Evolutionary conservation across 1,284 basidiomycete species (phyloP).

Genomic region (Dichomitus squalens): DNA sequence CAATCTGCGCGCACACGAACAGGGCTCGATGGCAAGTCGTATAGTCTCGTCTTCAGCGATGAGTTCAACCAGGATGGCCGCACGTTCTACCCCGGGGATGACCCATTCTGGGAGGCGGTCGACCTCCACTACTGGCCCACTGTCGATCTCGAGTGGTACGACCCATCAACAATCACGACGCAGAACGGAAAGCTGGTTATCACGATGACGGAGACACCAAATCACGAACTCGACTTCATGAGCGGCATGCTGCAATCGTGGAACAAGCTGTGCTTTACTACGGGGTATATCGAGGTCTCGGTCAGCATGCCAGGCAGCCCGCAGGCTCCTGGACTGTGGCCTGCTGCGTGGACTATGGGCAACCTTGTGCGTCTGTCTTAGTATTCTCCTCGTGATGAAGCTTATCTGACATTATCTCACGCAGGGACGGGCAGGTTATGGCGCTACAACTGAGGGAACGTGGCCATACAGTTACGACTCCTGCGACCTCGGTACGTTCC

Average conservation of each 20-base stretch:
- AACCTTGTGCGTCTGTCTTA: constrained; percentile 44
- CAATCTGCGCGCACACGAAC: constrained; percentile 43
- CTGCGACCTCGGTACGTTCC: constrained; percentile 86
- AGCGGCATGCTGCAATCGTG: constrained; percentile 83
- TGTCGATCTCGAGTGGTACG: constrained; percentile 85
- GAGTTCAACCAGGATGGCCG: constrained; percentile 86
- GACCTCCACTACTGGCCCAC: constrained; percentile 82
- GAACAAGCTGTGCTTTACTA: constrained; percentile 95
- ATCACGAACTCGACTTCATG: constrained; percentile 76
- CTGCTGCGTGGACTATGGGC: constrained; percentile 52
- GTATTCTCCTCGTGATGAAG: constrained; percentile 32
- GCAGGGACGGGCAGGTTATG: constrained; percentile 59
- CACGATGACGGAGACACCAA: constrained; percentile 63
- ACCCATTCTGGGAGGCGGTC: constrained; percentile 77
- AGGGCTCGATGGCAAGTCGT: constrained; percentile 74
- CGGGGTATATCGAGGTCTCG: constrained; percentile 84
- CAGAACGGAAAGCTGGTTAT: constrained; percentile 75
- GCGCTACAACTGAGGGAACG: constrained; percentile 57
- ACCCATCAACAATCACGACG: constrained; percentile 73
- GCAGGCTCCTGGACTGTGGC: constrained; percentile 72
- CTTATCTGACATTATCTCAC: constrained; percentile 35
- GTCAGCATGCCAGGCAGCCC: constrained; percentile 81
- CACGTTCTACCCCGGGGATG: constrained; percentile 79
- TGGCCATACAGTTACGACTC: constrained; percentile 86
- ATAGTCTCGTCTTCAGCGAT: constrained; percentile 88